These are phyloP conservation scores for Pythium folliculosum DNA, from an alignment of 352 stramenopile genomes.

Conservation along the genomic window DNA sequence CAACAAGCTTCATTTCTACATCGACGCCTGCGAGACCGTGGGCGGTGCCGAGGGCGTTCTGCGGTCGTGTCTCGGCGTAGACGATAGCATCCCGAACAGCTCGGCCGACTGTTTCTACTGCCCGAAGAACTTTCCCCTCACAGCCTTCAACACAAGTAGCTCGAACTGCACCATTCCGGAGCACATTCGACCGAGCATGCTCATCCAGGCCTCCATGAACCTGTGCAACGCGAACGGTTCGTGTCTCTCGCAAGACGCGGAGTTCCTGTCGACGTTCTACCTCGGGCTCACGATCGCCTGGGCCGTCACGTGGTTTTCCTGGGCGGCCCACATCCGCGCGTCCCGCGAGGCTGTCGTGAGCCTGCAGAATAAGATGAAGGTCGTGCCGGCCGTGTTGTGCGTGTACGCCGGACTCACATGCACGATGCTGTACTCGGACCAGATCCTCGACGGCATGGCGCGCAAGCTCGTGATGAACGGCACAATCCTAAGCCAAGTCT, in stretches of 20 bases:
- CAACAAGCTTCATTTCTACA: constrained; percentile 42
- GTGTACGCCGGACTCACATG: constrained; percentile 37
- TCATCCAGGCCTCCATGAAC: constrained; percentile 52
- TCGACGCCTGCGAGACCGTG: constrained; percentile 60
- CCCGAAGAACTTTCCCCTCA: constrained; percentile 33
- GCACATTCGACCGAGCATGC: constrained; percentile 33
- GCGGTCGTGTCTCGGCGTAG: constrained; percentile 43
- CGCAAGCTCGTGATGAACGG: constrained; percentile 40
- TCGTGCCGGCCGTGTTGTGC: constrained; percentile 42
- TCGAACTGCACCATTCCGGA: constrained; percentile 28
- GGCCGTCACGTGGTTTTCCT: constrained; percentile 40
- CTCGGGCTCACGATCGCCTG: constrained; percentile 39
- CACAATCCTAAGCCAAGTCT: constrained; percentile 42
- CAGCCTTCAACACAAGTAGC: not conserved
- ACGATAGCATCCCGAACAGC: constrained; percentile 11
- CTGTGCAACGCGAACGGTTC: constrained; percentile 42
- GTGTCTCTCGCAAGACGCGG: constrained; percentile 35
- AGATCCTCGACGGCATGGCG: constrained; percentile 37
- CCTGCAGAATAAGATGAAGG: constrained; percentile 58
- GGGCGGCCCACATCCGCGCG: constrained; percentile 51
- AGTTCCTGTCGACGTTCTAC: constrained; percentile 37
- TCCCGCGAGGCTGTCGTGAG: constrained; percentile 44
- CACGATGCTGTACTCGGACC: constrained; percentile 35
- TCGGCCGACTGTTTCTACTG: constrained; percentile 48
- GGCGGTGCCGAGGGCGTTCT: constrained; percentile 44